Percentiles rank a stretch among this genome's conserved stretches.
Evolutionary conservation across 495 filamentous ascomycete genomes (phyloP).

Genomic region (Xylaria venustula): DNA sequence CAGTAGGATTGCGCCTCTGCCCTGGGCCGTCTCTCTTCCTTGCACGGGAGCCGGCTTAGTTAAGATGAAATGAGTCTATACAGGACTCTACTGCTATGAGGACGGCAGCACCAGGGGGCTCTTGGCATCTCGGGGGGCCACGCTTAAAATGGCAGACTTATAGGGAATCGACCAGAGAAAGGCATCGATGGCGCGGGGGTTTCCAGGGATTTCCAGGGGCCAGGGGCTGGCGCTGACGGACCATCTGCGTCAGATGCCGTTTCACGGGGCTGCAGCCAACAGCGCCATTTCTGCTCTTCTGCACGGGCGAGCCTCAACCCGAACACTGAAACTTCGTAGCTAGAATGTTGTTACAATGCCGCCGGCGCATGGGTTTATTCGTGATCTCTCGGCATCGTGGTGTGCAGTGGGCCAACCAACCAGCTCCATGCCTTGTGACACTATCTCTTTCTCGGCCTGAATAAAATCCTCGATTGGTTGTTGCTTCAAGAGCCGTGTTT

Average conservation of each 20-base stretch:
- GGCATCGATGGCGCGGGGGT: no score
- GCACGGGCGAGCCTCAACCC: slow-evolving; percentile 22
- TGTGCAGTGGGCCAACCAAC: no score
- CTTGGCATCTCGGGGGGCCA: slow-evolving; percentile 2
- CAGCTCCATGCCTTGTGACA: no score
- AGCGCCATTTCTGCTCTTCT: background rate
- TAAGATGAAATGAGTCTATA: no score
- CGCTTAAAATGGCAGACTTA: no score
- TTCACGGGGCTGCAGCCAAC: slow-evolving; percentile 16
- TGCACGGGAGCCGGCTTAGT: no score
- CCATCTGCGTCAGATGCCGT: slow-evolving; percentile 28
- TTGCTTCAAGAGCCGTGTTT: no score
- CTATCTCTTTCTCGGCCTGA: no score
- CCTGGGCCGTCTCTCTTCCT: no score
- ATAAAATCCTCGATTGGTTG: no score
- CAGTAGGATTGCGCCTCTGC: slow-evolving; percentile 22
- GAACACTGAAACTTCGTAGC: slow-evolving; percentile 25
- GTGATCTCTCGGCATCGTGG: background rate
- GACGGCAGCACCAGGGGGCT: slow-evolving; percentile 3
- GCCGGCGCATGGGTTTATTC: slow-evolving; percentile 3
- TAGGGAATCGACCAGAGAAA: no score
- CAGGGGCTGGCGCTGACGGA: slow-evolving; percentile 5
- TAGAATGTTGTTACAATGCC: slow-evolving; percentile 11
- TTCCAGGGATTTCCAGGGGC: slow-evolving; percentile 6
- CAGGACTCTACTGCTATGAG: no score